Evolutionary conservation across 345 rosid genomes (phyloP).

Genomic region (Draba incana): DNA sequence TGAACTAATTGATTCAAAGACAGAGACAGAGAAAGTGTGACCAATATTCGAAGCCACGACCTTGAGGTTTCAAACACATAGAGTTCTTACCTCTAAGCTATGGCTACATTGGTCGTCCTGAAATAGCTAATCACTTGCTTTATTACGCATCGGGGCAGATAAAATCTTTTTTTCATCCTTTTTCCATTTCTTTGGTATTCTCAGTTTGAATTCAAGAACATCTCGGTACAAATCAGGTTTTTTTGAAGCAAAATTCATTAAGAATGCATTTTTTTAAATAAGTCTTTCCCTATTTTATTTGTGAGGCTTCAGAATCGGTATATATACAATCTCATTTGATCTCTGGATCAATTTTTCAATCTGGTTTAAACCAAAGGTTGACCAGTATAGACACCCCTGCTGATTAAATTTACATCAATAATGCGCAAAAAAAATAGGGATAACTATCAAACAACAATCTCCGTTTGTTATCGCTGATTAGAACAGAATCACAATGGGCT

Average conservation of each 20-base stretch:
- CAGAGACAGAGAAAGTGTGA: neutral
- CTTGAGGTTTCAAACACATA: neutral
- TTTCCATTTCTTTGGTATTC: neutral
- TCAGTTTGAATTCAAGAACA: neutral
- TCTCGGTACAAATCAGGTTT: neutral
- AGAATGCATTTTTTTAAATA: too few relatives aligned
- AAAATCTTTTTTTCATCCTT: neutral
- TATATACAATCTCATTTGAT: neutral
- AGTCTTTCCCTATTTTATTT: too few relatives aligned
- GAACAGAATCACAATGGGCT: neutral
- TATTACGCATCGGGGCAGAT: neutral
- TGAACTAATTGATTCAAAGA: neutral
- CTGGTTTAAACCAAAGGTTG: neutral
- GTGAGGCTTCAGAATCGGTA: neutral
- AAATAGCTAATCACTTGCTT: neutral
- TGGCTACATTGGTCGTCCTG: neutral
- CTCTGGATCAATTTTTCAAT: neutral
- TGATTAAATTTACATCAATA: too few relatives aligned
- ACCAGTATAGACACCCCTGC: neutral
- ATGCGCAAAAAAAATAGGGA: too few relatives aligned
- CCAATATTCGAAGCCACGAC: neutral
- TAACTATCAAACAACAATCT: too few relatives aligned
- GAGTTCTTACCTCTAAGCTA: slow-evolving; percentile 1
- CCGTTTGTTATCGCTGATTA: neutral
- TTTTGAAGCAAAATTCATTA: too few relatives aligned